Evolutionary conservation across 2,329 filamentous ascomycete genomes (phyloP), one percentile per base, ranked within the genome.

Genomic region (Aspergillus sclerotialis): DNA sequence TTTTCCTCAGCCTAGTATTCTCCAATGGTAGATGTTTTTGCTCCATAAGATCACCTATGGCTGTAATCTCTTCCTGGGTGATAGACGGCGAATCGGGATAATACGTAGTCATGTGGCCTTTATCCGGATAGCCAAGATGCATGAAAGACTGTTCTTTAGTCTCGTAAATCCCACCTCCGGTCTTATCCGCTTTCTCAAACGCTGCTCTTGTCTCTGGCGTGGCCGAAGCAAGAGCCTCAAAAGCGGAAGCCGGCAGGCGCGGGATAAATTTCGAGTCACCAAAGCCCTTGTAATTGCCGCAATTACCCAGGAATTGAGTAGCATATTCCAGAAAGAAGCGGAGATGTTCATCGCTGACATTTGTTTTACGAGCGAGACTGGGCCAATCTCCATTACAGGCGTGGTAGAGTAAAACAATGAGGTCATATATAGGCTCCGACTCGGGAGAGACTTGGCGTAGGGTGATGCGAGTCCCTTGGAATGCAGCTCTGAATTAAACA

Each of bases 231-330:
- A 90, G 68, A 40, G 80, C 73, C 32, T 76, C 72, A 39, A 89
- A 73, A 4, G 71, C 73, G 38, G 75, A 73, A 46, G 79, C 73
- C 5, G 72, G 68, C 51, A 83, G 77, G 47, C 84, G 73, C 2
- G 85, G 85, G 37, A 92, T 74, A 55, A 92, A 89, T 57, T 92
- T 92, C 50, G 81, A 76, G 61, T 92, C 84, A 28, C 86, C 86
- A 51, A 89, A 90, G 48, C 82, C 83, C 67, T 90, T 90, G 67
- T 90, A 92, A 61, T 92, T 92, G 43, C 86, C 84, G 42, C 72
- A 73, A 55, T 90, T 92, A 28, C 83, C 83, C 3, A 92, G 68
- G 59, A 92, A 88, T 60, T 86, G 82, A 18, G 76, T 78, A 6
- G 82, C 73, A 58, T 90, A 92, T 58, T 88, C 77, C 24, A 90